Percentiles rank a stretch among this genome's conserved stretches.
Evolutionary conservation across 1,284 basidiomycete genomes (phyloP).

Genomic region (Exobasidium cylindrosporum): DNA sequence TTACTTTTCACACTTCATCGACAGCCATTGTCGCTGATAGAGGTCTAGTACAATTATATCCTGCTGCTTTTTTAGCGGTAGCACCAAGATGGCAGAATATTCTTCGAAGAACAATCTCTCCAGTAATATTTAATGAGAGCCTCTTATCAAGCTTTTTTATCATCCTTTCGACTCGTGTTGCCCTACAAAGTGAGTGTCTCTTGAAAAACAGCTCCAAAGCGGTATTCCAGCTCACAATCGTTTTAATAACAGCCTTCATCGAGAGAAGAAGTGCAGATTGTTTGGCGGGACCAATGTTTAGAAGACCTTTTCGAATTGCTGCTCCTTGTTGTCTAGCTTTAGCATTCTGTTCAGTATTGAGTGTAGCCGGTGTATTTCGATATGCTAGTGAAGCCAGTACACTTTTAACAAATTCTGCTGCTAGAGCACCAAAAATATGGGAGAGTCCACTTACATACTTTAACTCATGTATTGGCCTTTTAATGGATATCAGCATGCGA

Average conservation of each 20-base stretch:
- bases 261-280: conserved; percentile 25
- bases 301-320: conserved; percentile 34
- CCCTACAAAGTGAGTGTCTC: conserved; percentile 5
- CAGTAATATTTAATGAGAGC: conserved; percentile 34
- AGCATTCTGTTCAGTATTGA: conserved; percentile 15
- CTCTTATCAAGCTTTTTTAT: conserved; percentile 36
- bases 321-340: conserved; percentile 16
- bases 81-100: conserved; percentile 27
- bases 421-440: conserved; percentile 26
- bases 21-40: conserved; percentile 35
- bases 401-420: conserved; percentile 13
- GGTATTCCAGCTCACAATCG: no score
- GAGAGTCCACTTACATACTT: conserved; percentile 29
- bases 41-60: neutral
- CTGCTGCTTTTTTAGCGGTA: neutral
- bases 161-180: conserved; percentile 29
- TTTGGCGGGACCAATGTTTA: conserved; percentile 33
- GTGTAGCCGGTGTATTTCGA: conserved; percentile 23
- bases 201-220: no score
- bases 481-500: conserved; percentile 19
- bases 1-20: no score
- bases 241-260: neutral
- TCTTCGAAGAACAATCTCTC: conserved; percentile 32
- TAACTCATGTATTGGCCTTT: conserved; percentile 32
- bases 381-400: conserved; percentile 18